Conservation (phyloP, 495 filamentous ascomycete genomes). For the Penicillium waksmanii region DNA sequence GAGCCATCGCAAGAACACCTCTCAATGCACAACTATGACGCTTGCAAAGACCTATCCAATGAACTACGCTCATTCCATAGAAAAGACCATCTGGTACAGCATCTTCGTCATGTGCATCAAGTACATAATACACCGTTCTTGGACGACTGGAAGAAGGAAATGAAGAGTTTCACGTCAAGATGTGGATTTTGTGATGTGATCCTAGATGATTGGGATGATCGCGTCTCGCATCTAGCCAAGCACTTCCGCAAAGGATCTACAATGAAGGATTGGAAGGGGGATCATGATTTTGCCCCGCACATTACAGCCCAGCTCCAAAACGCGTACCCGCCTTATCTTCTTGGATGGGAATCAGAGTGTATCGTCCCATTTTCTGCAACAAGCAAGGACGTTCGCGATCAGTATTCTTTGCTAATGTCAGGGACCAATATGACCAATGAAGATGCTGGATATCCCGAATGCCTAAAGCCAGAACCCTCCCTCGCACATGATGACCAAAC, state of each 20-base stretch:
- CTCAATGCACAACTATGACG: slow-evolving; percentile 61
- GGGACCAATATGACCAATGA: slow-evolving; percentile 1
- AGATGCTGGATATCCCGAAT: neutral
- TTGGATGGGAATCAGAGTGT: slow-evolving; percentile 31
- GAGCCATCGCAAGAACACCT: slow-evolving; percentile 24
- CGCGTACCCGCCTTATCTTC: slow-evolving; percentile 59
- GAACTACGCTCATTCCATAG: slow-evolving; percentile 73
- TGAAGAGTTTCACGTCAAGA: slow-evolving; percentile 60
- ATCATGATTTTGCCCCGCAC: slow-evolving; percentile 67
- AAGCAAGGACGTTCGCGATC: slow-evolving; percentile 18
- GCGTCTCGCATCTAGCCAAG: slow-evolving; percentile 63
- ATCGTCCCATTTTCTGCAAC: slow-evolving; percentile 38
- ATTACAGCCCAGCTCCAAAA: slow-evolving; percentile 65
- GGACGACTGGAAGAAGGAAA: slow-evolving; percentile 69
- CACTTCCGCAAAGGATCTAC: slow-evolving; percentile 66
- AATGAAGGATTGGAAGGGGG: slow-evolving; percentile 72
- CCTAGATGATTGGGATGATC: slow-evolving; percentile 62
- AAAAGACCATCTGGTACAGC: slow-evolving; percentile 82
- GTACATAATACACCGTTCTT: slow-evolving; percentile 62
- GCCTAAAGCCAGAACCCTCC: neutral
- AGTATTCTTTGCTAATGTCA: slow-evolving; percentile 22
- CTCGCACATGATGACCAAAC: too few relatives aligned
- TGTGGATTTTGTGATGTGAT: slow-evolving; percentile 68
- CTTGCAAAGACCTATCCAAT: slow-evolving; percentile 56
- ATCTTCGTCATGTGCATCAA: slow-evolving; percentile 71